Evolutionary conservation across 2,329 filamentous ascomycete species (phyloP), one percentile per base, ranked within the genome.

Genomic region (Monosporascus sp.): DNA sequence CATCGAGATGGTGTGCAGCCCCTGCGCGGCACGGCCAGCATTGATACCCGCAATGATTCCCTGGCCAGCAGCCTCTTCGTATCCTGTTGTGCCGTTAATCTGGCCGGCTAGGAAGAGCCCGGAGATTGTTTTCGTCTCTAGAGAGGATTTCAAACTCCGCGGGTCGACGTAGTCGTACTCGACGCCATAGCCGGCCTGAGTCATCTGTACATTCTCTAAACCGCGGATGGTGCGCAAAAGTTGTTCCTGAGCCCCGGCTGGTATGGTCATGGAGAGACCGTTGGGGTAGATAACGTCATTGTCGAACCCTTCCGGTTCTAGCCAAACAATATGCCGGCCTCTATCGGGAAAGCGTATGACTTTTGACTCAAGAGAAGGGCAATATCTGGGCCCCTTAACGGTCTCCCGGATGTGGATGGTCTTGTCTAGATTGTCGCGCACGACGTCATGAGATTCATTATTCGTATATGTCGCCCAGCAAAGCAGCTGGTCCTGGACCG

Each of bases 111-210:
- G 80, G 73, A 89, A 99, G 14, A 99, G 82, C 1, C 94, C 94
- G 7, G 78, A 77, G 57, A 99, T 96, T 22, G 87, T 81, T 71
- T 97, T 99, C 1, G 94, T 97, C 71, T 99, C 94, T 7, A 99
- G 82, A 0, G 92, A 94, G n/a, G 88, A 84, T 59, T 86, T 87
- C 3, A 99, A 79, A 61, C 88, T 88, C 50, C 94, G 87, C 19
- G 94, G 94, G 67, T 99, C 94, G 19, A 99, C 90, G 69, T 99
- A 99, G 74, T 97, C 94, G 71, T 99, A 99, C 69, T 99, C 94
- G 2, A 99, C 94, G 7, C 94, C 94, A 65, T 99, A 99, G 8
- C 93, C 94, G 1, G 93, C 88, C 65, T 97, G 93, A 7, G 96
- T 81, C 92, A 99, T 97, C 26, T 79, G 85, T 5, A 91, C 91